These are phyloP conservation scores for Cadophora gregata DNA, from an alignment of 2,329 filamentous ascomycete species.

Conservation along the genomic window DNA sequence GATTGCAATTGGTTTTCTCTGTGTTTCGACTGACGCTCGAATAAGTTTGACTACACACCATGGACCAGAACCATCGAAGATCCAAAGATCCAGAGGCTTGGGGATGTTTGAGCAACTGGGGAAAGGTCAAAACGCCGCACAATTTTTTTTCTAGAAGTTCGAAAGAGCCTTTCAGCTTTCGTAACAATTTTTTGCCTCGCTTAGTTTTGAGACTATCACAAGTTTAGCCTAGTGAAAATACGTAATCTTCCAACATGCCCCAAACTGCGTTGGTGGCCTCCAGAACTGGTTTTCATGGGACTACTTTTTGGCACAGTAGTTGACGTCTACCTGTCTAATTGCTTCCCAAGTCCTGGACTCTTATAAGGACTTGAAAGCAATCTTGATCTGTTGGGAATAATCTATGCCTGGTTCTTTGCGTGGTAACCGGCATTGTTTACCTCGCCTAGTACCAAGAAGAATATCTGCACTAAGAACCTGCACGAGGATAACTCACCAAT, in stretches of 20 bases:
- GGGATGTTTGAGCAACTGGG: constrained; percentile 45
- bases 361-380: not conserved
- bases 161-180: not conserved
- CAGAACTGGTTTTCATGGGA: not conserved
- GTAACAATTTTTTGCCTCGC: not conserved
- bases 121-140: constrained; percentile 44
- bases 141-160: constrained; percentile 21
- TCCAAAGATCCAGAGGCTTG: constrained; percentile 15
- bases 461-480: not conserved
- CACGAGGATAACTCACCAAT: not conserved
- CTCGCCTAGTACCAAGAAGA: not conserved
- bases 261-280: not conserved
- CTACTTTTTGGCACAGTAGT: too few species aligned
- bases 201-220: not conserved
- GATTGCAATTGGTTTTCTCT: constrained; percentile 73
- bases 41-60: constrained; percentile 42
- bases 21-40: constrained; percentile 45
- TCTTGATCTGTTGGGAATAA: not conserved
- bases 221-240: not conserved
- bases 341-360: not conserved
- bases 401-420: not conserved
- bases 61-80: constrained; percentile 30
- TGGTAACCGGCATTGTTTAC: not conserved
- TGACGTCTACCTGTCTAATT: too few species aligned
- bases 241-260: not conserved